These are phyloP conservation scores for Domatiomyces catenatus DNA, from an alignment of 2,329 filamentous ascomycete genomes.

Conservation along the genomic window DNA sequence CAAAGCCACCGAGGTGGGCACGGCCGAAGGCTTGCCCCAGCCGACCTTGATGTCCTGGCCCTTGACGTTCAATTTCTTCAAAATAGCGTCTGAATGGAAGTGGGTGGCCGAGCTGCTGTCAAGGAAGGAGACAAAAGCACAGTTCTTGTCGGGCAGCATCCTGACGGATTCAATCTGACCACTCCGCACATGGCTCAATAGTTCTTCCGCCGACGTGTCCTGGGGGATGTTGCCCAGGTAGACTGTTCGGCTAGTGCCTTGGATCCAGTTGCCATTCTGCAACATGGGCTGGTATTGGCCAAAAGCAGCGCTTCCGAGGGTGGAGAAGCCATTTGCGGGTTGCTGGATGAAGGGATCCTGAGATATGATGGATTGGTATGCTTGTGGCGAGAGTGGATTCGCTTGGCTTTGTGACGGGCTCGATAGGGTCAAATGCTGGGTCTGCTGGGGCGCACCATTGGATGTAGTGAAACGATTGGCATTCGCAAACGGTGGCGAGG, in stretches of 20 bases:
- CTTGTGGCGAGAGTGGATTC: slow-evolving; percentile 55
- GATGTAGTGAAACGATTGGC: slow-evolving; percentile 60
- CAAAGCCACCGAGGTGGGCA: slow-evolving; percentile 91
- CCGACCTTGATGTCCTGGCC: slow-evolving; percentile 99
- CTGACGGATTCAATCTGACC: slow-evolving; percentile 98
- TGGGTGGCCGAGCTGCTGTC: slow-evolving; percentile 95
- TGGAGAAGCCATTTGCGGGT: slow-evolving; percentile 65
- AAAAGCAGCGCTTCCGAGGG: slow-evolving; percentile 43
- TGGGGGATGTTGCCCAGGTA: slow-evolving; percentile 98
- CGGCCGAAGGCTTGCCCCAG: slow-evolving; percentile 97
- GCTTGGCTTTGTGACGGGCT: slow-evolving; percentile 61
- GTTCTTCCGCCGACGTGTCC: slow-evolving; percentile 92
- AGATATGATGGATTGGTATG: slow-evolving; percentile 74
- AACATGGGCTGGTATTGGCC: slow-evolving; percentile 58
- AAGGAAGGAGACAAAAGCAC: slow-evolving; percentile 96
- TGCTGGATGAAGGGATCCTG: slow-evolving; percentile 75
- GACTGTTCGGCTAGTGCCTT: slow-evolving; percentile 86
- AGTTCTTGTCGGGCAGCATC: slow-evolving; percentile 96
- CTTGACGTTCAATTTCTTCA: slow-evolving; percentile 98
- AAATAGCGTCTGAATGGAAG: slow-evolving; percentile 97
- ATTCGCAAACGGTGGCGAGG: slow-evolving; percentile 80
- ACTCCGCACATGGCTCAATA: slow-evolving; percentile 86
- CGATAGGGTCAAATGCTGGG: slow-evolving; percentile 37
- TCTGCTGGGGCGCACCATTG: slow-evolving; percentile 38
- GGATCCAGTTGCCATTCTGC: slow-evolving; percentile 33